A percentile compares a stretch with the other conserved stretches of the same genome.
phyloP scores from a whole-genome alignment of 176 grass and related monocot species.

The Typha latifolia region DNA sequence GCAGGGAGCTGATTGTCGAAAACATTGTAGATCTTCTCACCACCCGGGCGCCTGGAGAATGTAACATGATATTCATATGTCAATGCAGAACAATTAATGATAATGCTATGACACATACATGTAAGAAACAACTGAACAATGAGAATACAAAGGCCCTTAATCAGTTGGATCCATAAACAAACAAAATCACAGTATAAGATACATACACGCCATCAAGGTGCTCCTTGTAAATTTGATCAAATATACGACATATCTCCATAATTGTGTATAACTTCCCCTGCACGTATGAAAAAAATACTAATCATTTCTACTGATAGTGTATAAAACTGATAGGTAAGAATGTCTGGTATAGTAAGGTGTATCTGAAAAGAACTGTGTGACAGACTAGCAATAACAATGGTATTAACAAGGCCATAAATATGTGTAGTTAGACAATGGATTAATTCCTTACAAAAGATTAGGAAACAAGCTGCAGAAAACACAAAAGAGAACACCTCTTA shows the following conservation, averaged over 20 bases:
- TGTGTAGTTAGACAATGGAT: too few relatives aligned
- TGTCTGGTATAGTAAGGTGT: neutral
- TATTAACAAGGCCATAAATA: too few relatives aligned
- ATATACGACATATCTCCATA: slow-evolving; percentile 96
- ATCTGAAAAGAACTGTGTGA: neutral
- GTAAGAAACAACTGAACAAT: too few relatives aligned
- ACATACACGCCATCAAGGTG: slow-evolving; percentile 89
- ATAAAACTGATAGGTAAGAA: neutral
- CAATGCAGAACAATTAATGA: neutral
- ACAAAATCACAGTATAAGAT: neutral
- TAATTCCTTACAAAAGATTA: too few relatives aligned
- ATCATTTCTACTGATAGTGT: neutral
- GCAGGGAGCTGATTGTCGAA: slow-evolving; percentile 94
- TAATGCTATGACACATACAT: neutral
- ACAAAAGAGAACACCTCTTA: too few relatives aligned
- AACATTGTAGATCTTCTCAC: slow-evolving; percentile 94
- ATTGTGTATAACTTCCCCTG: slow-evolving; percentile 96
- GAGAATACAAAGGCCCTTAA: too few relatives aligned
- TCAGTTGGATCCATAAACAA: too few relatives aligned
- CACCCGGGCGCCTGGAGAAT: slow-evolving; percentile 66
- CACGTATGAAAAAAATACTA: slow-evolving; percentile 6
- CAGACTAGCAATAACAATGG: too few relatives aligned
- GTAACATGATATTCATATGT: neutral
- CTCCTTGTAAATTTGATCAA: slow-evolving; percentile 88
- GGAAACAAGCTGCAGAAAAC: too few relatives aligned